A percentile compares a stretch with the other conserved stretches of the same genome.
phyloP scores from a whole-genome alignment of 2,329 filamentous ascomycete genomes.

The Pestalotiopsis sp. region DNA sequence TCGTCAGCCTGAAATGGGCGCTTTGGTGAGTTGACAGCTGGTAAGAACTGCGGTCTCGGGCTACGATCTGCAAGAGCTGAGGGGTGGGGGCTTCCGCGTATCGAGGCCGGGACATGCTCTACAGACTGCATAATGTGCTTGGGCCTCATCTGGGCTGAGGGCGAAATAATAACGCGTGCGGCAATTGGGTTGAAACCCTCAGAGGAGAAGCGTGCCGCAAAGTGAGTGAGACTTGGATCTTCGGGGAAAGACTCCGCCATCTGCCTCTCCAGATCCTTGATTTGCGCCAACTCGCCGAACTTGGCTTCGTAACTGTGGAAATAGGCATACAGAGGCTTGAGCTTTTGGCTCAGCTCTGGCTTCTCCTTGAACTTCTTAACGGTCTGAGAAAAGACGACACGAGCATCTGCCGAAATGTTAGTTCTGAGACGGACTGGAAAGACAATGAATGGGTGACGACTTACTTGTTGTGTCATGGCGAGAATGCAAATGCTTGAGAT shows the following conservation, averaged over 20 bases:
- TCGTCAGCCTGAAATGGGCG: slow-evolving; percentile 69
- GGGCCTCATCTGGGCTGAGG: slow-evolving; percentile 73
- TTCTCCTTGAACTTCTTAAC: slow-evolving; percentile 81
- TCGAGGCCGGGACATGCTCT: slow-evolving; percentile 47
- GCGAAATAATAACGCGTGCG: slow-evolving; percentile 82
- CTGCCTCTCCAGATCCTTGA: slow-evolving; percentile 85
- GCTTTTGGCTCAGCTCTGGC: slow-evolving; percentile 71
- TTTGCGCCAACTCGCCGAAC: slow-evolving; percentile 89
- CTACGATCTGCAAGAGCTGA: slow-evolving; percentile 35
- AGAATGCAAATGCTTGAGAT: slow-evolving; percentile 90
- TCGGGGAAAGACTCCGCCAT: slow-evolving; percentile 94
- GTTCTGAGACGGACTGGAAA: background rate
- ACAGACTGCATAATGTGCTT: slow-evolving; percentile 57
- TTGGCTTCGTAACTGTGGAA: slow-evolving; percentile 95
- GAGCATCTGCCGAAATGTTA: slow-evolving; percentile 65
- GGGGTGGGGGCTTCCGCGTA: slow-evolving; percentile 46
- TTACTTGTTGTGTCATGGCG: slow-evolving; percentile 92
- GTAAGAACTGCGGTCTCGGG: slow-evolving; percentile 50
- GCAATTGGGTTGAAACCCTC: slow-evolving; percentile 79
- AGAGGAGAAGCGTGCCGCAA: slow-evolving; percentile 74
- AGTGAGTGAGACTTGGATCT: slow-evolving; percentile 75
- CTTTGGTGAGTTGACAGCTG: slow-evolving; percentile 57
- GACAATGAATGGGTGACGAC: slow-evolving; percentile 33
- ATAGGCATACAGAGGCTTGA: slow-evolving; percentile 84
- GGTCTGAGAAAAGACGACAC: slow-evolving; percentile 94